Evolutionary conservation across 2,329 filamentous ascomycete species (phyloP).

Genomic region (Penicillium glabrum): DNA sequence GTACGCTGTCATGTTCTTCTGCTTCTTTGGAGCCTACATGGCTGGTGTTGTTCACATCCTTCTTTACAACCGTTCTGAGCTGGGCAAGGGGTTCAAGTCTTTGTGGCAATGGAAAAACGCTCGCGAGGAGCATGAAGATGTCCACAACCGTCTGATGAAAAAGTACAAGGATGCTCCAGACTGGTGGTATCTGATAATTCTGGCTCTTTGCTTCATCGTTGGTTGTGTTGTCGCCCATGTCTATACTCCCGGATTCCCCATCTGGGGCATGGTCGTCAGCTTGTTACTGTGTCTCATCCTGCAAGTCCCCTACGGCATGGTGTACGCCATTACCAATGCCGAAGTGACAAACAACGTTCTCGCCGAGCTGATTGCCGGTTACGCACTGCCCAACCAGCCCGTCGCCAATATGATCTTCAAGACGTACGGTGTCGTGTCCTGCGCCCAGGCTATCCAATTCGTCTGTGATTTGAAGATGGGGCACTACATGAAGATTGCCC

Average conservation of each 20-base stretch:
- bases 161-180: slow-evolving; percentile 52
- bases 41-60: slow-evolving; percentile 53
- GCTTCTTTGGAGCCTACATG: slow-evolving; percentile 58
- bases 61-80: slow-evolving; percentile 56
- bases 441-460: slow-evolving; percentile 54
- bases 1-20: slow-evolving; percentile 54
- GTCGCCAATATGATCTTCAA: slow-evolving; percentile 59
- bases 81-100: slow-evolving; percentile 51
- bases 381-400: slow-evolving; percentile 52
- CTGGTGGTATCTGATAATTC: slow-evolving; percentile 54
- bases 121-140: slow-evolving; percentile 37
- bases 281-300: slow-evolving; percentile 53
- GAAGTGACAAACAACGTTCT: slow-evolving; percentile 57
- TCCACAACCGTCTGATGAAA: slow-evolving; percentile 53
- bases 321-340: slow-evolving; percentile 47
- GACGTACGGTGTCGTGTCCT: slow-evolving; percentile 48
- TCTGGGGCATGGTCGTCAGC: slow-evolving; percentile 54
- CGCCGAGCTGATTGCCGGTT: slow-evolving; percentile 56
- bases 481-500: slow-evolving; percentile 19
- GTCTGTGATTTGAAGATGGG: slow-evolving; percentile 30
- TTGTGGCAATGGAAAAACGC: slow-evolving; percentile 39
- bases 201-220: slow-evolving; percentile 49
- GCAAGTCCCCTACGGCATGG: slow-evolving; percentile 40
- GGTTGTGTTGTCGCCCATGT: slow-evolving; percentile 51
- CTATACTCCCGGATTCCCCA: slow-evolving; percentile 48